Evolutionary conservation across 176 grass and related monocot genomes (phyloP), one percentile per base, ranked within the genome.

Genomic region (Cocos nucifera): DNA sequence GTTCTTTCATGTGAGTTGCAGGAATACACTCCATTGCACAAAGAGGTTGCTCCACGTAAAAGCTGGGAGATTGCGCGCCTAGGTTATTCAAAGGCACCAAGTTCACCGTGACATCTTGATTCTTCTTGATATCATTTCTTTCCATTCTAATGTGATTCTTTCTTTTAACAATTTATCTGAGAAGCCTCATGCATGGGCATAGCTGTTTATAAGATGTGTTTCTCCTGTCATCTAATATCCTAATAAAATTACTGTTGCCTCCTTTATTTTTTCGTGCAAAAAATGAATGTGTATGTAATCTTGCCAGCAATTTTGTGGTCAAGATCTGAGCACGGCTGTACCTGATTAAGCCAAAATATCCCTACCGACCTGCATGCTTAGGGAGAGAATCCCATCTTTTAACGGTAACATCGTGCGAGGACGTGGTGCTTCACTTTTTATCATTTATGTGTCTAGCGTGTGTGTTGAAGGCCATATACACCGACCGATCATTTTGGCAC

Each of bases 31-130:
- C 75, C 87, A 62, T 78, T 82, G 65, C 93, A 92, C 75, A 44
- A 83, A 60, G 76, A 88, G 73, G 82, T 98, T 6, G 84, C 93
- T 24, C 69, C 87, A 3, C 79, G 73, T 6, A 78, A 70, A 26
- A 98, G 66, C 78, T 98, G 93, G 87, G 81, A 98, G 78, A 85
- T 87, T 70, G 69, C 87, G 5, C 58, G 79, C 6, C 69, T 97
- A 26, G 92, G 81, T 26, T 97, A 83, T 44, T 69, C 75, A 52
- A 77, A 91, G 21, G 53, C 79, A 53, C 52, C 79, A 48, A 63
- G 73, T 50, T 27, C 57, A 48, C 55, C 67, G 7, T 80, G 73
- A 70, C 58, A 61, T 65, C 21, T 62, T 26, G 54, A 77, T 79
- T 63, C 35, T 44, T 44, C 10, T 44, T 44, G 8, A 44, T 44